These are phyloP conservation scores for Pseudogymnoascus sp. DNA, from an alignment of 2,329 filamentous ascomycete species.

Conservation along the genomic window DNA sequence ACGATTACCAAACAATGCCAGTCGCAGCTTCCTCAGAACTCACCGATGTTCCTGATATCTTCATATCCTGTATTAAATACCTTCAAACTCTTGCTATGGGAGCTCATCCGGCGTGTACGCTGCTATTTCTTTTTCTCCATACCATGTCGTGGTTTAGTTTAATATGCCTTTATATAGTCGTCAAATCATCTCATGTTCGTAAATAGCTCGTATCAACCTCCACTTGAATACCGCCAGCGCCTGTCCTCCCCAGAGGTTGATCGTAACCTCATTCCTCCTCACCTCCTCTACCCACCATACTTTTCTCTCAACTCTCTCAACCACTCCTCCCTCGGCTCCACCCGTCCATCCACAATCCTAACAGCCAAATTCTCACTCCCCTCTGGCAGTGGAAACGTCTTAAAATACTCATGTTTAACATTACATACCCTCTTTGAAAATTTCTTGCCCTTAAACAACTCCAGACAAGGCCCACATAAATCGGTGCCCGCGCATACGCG, in stretches of 20 bases:
- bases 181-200: not conserved
- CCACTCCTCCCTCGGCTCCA: not conserved
- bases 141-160: not conserved
- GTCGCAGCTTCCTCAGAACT: too few species aligned
- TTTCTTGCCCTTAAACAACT: not conserved
- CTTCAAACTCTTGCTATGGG: too few species aligned
- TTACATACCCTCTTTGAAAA: not conserved
- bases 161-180: not conserved
- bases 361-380: not conserved
- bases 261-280: too few species aligned
- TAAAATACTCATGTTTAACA: not conserved
- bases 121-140: too few species aligned
- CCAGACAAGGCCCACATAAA: not conserved
- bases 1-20: too few species aligned
- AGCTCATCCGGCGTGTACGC: too few species aligned
- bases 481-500: not conserved
- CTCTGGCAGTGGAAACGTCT: not conserved
- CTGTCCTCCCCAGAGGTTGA: too few species aligned
- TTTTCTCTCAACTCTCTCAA: not conserved
- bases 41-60: too few species aligned
- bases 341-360: not conserved
- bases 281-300: not conserved
- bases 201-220: not conserved
- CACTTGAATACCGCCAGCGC: too few species aligned
- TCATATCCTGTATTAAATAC: too few species aligned